A percentile compares a stretch with the other conserved stretches of the same genome.
phyloP scores from a whole-genome alignment of 2,329 filamentous ascomycete genomes.

The Trichoderma simmonsii region DNA sequence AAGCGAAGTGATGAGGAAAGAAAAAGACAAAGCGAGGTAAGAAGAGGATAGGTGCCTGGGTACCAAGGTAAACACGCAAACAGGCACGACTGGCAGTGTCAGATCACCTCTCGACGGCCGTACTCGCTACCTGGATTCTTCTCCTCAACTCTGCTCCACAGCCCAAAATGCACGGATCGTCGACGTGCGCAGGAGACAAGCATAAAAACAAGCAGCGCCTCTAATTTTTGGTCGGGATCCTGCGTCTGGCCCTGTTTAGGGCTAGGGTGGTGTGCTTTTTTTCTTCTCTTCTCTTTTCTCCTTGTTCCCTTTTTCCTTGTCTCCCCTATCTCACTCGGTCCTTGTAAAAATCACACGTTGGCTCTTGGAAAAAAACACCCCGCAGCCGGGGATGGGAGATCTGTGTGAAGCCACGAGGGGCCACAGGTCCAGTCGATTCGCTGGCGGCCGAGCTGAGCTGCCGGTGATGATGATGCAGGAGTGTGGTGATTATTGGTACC shows the following conservation, averaged over 20 bases:
- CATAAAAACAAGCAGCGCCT: conserved; percentile 17
- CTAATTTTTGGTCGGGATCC: conserved; percentile 4
- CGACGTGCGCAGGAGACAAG: conserved; percentile 9
- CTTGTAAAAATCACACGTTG: neutral
- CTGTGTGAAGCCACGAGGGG: conserved; percentile 3
- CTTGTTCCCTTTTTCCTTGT: neutral
- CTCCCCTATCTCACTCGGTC: neutral
- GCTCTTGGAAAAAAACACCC: neutral
- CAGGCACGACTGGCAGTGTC: neutral
- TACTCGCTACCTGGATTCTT: neutral
- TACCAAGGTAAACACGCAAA: neutral
- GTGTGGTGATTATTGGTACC: neutral
- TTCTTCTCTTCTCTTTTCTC: neutral
- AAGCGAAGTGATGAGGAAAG: neutral
- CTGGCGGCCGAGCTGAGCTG: neutral
- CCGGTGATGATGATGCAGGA: neutral
- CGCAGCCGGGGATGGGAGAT: neutral
- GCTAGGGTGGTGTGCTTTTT: conserved; percentile 2
- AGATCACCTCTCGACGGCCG: neutral
- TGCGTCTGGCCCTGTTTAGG: neutral
- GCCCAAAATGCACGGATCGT: conserved; percentile 12
- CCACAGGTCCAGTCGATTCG: conserved; percentile 9
- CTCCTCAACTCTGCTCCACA: neutral
- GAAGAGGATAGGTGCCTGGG: neutral
- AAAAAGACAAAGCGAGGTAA: neutral